Evolutionary conservation across 805 yeast species (phyloP).

Genomic region (Yarrowia sp.): DNA sequence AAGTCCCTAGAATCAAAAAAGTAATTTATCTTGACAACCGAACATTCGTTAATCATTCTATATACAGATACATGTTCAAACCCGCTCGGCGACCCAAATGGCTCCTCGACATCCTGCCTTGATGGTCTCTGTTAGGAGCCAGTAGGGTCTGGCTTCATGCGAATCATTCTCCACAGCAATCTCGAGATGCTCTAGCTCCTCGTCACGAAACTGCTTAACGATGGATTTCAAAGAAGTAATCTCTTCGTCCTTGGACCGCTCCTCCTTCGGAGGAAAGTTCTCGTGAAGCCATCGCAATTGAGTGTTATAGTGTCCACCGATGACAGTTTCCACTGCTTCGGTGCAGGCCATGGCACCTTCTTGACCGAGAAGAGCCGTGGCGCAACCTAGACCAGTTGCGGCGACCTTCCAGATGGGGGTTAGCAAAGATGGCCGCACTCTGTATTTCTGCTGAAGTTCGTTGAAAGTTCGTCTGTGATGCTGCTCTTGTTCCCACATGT

Average conservation of each 20-base stretch:
- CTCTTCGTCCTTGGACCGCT: constrained; percentile 45
- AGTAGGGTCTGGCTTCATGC: constrained; percentile 87
- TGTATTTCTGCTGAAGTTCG: constrained; percentile 61
- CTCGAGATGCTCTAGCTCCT: constrained; percentile 90
- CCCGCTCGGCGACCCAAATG: constrained; percentile 83
- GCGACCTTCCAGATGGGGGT: constrained; percentile 95
- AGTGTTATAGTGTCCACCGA: constrained; percentile 91
- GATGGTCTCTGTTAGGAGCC: constrained; percentile 81
- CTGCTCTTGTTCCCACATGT: constrained; percentile 98
- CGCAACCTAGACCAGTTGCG: constrained; percentile 80
- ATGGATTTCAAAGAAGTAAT: constrained; percentile 54
- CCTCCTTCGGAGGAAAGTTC: constrained; percentile 49
- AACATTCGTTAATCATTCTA: not conserved
- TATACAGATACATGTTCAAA: constrained; percentile 40
- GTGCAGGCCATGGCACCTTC: constrained; percentile 99
- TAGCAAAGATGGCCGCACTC: constrained; percentile 86
- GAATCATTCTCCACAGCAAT: constrained; percentile 93
- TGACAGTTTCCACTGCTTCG: constrained; percentile 97
- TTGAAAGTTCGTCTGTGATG: constrained; percentile 88
- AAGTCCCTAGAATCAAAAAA: too few species aligned
- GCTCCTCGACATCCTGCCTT: constrained; percentile 83
- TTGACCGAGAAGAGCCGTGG: constrained; percentile 80
- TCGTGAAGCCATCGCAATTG: constrained; percentile 76
- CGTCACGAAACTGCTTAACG: constrained; percentile 80
- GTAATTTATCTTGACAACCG: not conserved